phyloP scores from a whole-genome alignment of 2,329 filamentous ascomycete species.

The Colletotrichum acutatum region DNA sequence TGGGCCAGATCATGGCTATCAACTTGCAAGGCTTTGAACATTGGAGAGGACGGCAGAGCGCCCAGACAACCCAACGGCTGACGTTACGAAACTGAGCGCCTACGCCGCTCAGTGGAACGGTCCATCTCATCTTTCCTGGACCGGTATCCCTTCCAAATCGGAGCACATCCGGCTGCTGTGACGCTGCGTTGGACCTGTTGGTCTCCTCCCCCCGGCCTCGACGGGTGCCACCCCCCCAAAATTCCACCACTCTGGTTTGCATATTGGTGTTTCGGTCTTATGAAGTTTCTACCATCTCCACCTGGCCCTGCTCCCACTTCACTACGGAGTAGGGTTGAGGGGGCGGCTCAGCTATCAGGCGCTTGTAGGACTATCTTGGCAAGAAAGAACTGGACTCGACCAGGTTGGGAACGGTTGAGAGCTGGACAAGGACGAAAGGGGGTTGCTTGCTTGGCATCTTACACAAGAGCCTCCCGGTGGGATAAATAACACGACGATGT shows the following conservation, averaged over 20 bases:
- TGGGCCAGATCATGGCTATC: constrained; percentile 11
- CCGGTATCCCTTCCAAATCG: constrained; percentile 28
- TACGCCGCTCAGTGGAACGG: constrained; percentile 5
- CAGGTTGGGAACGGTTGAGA: neutral
- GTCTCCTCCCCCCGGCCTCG: constrained; percentile 14
- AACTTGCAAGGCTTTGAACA: neutral
- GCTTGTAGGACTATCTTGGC: constrained; percentile 1
- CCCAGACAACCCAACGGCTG: constrained; percentile 1
- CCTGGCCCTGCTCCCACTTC: neutral
- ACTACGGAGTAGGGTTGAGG: neutral
- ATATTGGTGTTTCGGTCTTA: constrained; percentile 32
- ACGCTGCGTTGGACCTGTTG: neutral
- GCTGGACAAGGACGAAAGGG: neutral
- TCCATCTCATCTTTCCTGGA: constrained; percentile 24
- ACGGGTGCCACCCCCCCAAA: constrained; percentile 23
- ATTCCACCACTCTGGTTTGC: constrained; percentile 26
- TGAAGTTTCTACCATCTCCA: constrained; percentile 17
- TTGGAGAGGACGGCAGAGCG: neutral
- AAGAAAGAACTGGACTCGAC: too few relatives aligned
- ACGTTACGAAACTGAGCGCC: neutral
- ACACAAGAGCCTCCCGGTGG: neutral
- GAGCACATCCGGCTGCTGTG: constrained; percentile 19
- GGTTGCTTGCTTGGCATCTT: neutral
- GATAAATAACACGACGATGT: constrained; percentile 24
- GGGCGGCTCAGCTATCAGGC: constrained; percentile 13